Conservation (phyloP, 1,284 basidiomycete genomes). For the Naganishia sp. region DNA sequence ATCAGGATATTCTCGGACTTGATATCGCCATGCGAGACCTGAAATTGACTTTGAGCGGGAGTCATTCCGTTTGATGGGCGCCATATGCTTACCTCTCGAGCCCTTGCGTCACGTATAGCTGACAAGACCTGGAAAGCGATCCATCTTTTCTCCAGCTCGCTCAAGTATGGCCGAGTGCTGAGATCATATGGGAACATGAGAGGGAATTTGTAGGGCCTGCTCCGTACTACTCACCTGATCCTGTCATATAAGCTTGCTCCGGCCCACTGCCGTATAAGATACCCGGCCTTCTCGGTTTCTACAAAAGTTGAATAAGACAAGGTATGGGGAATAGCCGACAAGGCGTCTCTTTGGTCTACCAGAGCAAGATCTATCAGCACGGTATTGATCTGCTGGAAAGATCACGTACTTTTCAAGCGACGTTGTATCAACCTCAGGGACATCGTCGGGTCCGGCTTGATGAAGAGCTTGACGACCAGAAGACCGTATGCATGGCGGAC, state of each 20-base stretch:
- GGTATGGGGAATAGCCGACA: conserved; percentile 82
- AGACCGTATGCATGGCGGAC: conserved; percentile 71
- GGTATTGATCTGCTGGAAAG: not conserved
- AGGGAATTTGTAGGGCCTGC: not conserved
- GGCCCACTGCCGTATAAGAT: conserved; percentile 91
- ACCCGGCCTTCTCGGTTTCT: conserved; percentile 95
- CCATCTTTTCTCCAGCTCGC: conserved; percentile 94
- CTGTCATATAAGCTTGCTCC: conserved; percentile 95
- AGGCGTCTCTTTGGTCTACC: conserved; percentile 76
- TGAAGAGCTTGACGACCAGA: conserved; percentile 76
- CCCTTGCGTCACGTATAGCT: conserved; percentile 78
- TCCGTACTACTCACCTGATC: conserved; percentile 71
- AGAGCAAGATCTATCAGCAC: not conserved
- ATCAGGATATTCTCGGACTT: conserved; percentile 98
- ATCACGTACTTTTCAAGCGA: conserved; percentile 65
- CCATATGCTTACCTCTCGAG: conserved; percentile 58
- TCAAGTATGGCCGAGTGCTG: conserved; percentile 93
- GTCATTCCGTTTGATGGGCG: not conserved
- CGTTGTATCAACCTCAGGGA: conserved; percentile 68
- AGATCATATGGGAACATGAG: conserved; percentile 17
- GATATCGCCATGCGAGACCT: conserved; percentile 93
- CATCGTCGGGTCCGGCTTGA: conserved; percentile 74
- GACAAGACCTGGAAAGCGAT: conserved; percentile 90
- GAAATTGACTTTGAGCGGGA: conserved; percentile 36
- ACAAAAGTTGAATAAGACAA: conserved; percentile 87